Evolutionary conservation across 176 grass and related monocot species (phyloP).

Genomic region (Avena atlantica): DNA sequence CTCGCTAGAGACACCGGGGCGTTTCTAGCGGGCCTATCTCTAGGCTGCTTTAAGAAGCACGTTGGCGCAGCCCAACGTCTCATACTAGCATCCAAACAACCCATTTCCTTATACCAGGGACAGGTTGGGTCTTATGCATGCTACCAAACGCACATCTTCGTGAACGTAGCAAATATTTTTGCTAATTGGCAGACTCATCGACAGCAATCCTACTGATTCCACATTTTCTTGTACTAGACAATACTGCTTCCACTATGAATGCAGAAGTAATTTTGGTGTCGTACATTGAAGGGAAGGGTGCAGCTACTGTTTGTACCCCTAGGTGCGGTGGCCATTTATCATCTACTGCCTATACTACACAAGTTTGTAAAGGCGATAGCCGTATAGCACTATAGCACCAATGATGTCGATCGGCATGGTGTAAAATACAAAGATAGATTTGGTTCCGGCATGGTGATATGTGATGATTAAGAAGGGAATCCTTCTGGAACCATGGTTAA

Average conservation of each 20-base stretch:
- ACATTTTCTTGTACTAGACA: not conserved
- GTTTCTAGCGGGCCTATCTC: too few species aligned
- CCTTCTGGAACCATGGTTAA: not conserved
- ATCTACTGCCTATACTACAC: not conserved
- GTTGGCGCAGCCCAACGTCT: too few species aligned
- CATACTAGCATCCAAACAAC: too few species aligned
- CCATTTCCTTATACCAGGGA: too few species aligned
- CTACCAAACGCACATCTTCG: not conserved
- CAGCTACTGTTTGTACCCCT: not conserved
- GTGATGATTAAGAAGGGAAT: conserved; percentile 35
- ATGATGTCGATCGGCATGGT: not conserved
- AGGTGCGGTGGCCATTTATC: conserved; percentile 7
- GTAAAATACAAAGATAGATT: not conserved
- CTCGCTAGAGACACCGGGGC: too few species aligned
- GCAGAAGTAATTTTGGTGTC: not conserved
- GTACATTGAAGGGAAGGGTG: not conserved
- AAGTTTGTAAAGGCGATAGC: not conserved
- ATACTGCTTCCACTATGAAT: not conserved
- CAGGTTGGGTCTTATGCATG: too few species aligned
- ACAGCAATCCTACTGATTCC: not conserved
- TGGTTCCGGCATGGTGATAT: not conserved
- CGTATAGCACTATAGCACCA: not conserved
- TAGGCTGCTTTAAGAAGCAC: too few species aligned
- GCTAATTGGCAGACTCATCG: not conserved
- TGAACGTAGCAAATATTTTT: conserved; percentile 8